A percentile compares a stretch with the other conserved stretches of the same genome.
phyloP scores from a whole-genome alignment of 1,139 yeast species.

The Barnettozyma hawaiiensis region DNA sequence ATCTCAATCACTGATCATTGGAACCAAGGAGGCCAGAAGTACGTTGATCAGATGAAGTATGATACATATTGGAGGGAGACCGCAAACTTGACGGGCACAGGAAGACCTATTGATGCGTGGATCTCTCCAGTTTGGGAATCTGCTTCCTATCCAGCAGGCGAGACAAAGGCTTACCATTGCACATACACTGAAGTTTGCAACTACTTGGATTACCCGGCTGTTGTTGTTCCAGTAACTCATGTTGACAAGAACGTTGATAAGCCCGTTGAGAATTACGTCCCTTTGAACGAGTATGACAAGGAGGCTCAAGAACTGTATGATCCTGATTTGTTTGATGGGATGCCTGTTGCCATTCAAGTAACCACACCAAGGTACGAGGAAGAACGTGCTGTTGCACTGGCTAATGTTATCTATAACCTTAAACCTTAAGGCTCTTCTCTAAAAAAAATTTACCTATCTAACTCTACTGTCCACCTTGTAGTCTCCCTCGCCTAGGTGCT shows the following conservation, averaged over 20 bases:
- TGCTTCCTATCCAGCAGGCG: conserved; percentile 37
- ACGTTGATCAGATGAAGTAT: conserved; percentile 32
- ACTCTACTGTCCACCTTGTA: conserved; percentile 48
- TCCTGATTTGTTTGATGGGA: conserved; percentile 51
- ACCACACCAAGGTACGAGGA: conserved; percentile 55
- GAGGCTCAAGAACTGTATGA: conserved; percentile 43
- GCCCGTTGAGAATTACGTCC: conserved; percentile 29
- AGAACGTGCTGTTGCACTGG: conserved; percentile 45
- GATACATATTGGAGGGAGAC: conserved; percentile 38
- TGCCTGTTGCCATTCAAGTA: conserved; percentile 63
- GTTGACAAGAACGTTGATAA: conserved; percentile 44
- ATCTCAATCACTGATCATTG: conserved; percentile 38
- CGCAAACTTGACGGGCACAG: conserved; percentile 30
- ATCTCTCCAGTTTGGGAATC: conserved; percentile 36
- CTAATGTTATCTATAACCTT: conserved; percentile 5
- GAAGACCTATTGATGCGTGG: conserved; percentile 44
- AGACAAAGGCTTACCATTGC: conserved; percentile 18
- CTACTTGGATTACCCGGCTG: conserved; percentile 51
- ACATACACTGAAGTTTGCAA: conserved; percentile 57
- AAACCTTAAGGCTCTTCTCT: too few species aligned
- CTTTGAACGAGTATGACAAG: conserved; percentile 35
- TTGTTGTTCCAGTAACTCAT: conserved; percentile 53
- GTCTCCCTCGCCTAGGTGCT: conserved; percentile 53
- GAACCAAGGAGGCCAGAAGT: conserved; percentile 37
- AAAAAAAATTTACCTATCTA: too few species aligned